Evolutionary conservation across 345 rosid species (phyloP), one percentile per base, ranked within the genome.

Genomic region (Microthlaspi erraticum): DNA sequence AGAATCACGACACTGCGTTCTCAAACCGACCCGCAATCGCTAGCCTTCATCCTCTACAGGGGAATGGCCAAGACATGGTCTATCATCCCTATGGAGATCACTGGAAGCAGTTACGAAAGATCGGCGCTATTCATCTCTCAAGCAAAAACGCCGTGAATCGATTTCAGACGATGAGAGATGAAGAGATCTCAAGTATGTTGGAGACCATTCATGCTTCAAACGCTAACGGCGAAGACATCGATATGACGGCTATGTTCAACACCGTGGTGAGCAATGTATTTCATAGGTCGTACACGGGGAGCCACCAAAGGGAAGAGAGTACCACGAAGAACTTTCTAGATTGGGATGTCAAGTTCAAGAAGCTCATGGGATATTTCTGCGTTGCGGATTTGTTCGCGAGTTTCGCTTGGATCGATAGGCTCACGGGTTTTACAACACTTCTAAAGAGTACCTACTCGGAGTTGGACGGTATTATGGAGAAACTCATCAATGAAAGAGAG

Each of bases 271-370:
- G 33, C 39, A 62, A 72, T 31, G 11, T 72, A 54, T 26, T 72
- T 31, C 81, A 82, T 37, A 77, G 83, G 82, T 88, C 90, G 78
- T 84, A 13, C 71, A 85, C 14, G 80, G 90, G 69, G 79, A 80
- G 82, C 46, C 5, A 8, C 50, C 10, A 38, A 8, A 37, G 16
- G 23, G 60, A 70, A 36, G 74, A 45, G 82, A 81, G 11, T 57
- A 66, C 77, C 49, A 82, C 75, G 52, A 83, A 64, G 54, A 80
- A 83, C 7, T 84, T 88, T 61, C 66, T 61, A 39, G 64, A 73
- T 9, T 70, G 83, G 68, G 77, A 81, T 48, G 79, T 76, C 17
- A 82, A 85, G 62, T 77, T 8, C 12, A 61, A 78, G 84, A 42
- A 75, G 13, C 48, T 85, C 11, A 26, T 64, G 5, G 87, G 80